Conservation (phyloP, 805 yeast genomes). For the Teunomyces barrocoloradensis region DNA sequence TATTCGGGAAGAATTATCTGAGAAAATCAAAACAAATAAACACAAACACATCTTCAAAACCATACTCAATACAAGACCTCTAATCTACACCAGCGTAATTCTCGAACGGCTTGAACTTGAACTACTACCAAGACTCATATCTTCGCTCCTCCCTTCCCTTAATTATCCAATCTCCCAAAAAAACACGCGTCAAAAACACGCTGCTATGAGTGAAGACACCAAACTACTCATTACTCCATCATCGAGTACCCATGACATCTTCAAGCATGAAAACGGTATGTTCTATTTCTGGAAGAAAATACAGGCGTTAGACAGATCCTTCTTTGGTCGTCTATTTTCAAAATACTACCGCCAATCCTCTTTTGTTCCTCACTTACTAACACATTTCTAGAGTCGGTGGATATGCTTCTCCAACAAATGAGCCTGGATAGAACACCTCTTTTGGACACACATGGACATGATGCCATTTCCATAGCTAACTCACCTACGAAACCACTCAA, state of each 20-base stretch:
- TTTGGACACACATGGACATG: not conserved
- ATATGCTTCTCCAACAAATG: conserved; percentile 27
- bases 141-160: not conserved
- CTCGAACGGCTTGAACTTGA: too few species aligned
- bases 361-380: not conserved
- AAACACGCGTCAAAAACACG: not conserved
- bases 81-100: not conserved
- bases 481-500: conserved; percentile 36
- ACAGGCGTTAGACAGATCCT: not conserved
- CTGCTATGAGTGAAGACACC: conserved; percentile 1
- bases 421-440: conserved; percentile 10
- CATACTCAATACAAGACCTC: not conserved
- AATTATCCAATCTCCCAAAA: not conserved
- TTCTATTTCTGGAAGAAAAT: conserved; percentile 3
- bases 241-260: conserved; percentile 14
- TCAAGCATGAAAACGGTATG: conserved; percentile 30
- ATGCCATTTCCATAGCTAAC: conserved; percentile 12
- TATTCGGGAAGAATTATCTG: conserved; percentile 2
- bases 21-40: not conserved
- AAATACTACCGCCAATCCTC: not conserved
- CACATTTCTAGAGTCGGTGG: conserved; percentile 24
- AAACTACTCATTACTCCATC: conserved; percentile 1
- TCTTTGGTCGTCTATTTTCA: not conserved
- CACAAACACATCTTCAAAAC: not conserved
- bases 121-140: not conserved